These are phyloP conservation scores for Plasmopara muralis DNA, from an alignment of 352 stramenopile genomes.

Conservation along the genomic window DNA sequence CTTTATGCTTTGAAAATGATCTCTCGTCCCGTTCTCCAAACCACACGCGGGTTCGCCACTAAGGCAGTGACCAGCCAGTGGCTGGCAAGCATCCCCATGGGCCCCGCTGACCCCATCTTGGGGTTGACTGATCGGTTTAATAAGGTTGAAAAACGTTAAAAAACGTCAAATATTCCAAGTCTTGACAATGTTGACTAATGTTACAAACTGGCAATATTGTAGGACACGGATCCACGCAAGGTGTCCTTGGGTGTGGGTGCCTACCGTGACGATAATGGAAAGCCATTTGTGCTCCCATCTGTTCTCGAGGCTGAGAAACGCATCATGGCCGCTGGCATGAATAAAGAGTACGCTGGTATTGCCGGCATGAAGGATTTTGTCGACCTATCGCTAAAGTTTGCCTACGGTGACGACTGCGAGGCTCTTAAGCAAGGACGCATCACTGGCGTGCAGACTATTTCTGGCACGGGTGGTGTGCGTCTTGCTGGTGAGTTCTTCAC, in stretches of 20 bases:
- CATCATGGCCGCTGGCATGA: slow-evolving; percentile 88
- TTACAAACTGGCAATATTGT: background rate
- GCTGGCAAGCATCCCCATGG: slow-evolving; percentile 88
- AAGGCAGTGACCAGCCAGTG: slow-evolving; percentile 42
- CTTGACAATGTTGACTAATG: too few relatives aligned
- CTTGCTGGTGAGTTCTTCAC: slow-evolving; percentile 95
- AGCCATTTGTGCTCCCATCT: slow-evolving; percentile 95
- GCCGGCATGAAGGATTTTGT: slow-evolving; percentile 95
- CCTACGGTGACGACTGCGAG: slow-evolving; percentile 93
- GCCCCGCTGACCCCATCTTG: slow-evolving; percentile 94
- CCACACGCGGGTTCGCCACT: slow-evolving; percentile 38
- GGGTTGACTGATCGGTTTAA: slow-evolving; percentile 90
- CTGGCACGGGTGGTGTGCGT: slow-evolving; percentile 95
- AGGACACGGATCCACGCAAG: slow-evolving; percentile 91
- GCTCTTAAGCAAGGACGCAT: slow-evolving; percentile 89
- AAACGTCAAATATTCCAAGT: background rate
- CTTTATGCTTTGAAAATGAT: slow-evolving; percentile 19
- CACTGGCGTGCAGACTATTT: slow-evolving; percentile 96
- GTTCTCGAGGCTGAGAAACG: slow-evolving; percentile 95
- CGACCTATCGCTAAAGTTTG: slow-evolving; percentile 92
- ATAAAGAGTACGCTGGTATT: slow-evolving; percentile 99
- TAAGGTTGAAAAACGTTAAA: slow-evolving; percentile 45
- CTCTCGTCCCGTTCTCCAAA: slow-evolving; percentile 23
- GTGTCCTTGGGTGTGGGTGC: slow-evolving; percentile 98
- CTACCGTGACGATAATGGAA: slow-evolving; percentile 93